Conservation (phyloP, 2,329 filamentous ascomycete species). For the Boeremia lycopersici region DNA sequence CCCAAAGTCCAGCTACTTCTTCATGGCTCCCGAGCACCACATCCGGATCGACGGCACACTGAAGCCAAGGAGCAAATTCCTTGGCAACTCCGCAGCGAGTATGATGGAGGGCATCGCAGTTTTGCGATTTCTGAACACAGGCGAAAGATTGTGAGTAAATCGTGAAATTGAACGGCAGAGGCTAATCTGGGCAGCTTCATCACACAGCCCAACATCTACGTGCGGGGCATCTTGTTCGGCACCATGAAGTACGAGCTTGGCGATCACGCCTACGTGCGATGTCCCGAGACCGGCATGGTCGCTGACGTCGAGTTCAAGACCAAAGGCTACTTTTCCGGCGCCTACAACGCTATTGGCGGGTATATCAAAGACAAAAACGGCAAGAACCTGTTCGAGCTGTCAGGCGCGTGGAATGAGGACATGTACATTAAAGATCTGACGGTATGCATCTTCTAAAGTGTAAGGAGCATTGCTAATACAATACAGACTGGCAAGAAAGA, state of each 20-base stretch:
- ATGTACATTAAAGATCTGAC: conserved; percentile 88
- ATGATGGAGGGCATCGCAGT: conserved; percentile 98
- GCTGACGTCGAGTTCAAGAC: conserved; percentile 98
- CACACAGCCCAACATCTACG: conserved; percentile 99
- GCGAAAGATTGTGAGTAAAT: conserved; percentile 81
- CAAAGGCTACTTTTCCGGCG: conserved; percentile 95
- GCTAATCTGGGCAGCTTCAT: conserved; percentile 67
- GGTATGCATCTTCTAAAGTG: conserved; percentile 55
- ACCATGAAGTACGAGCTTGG: conserved; percentile 99
- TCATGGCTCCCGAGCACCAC: conserved; percentile 91
- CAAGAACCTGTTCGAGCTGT: conserved; percentile 87
- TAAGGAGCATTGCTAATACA: conserved; percentile 4
- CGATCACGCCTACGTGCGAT: conserved; percentile 91
- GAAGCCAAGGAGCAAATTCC: conserved; percentile 91
- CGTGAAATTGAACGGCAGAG: not conserved
- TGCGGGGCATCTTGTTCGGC: conserved; percentile 91
- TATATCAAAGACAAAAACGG: conserved; percentile 86
- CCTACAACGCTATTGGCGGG: conserved; percentile 94
- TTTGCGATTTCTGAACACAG: conserved; percentile 79
- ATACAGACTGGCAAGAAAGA: conserved; percentile 85
- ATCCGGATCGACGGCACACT: conserved; percentile 95
- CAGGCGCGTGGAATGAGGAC: conserved; percentile 87
- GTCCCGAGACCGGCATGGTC: conserved; percentile 82
- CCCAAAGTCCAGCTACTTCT: conserved; percentile 98
- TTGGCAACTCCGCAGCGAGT: conserved; percentile 96